These are phyloP conservation scores for Fusarium veterinarium DNA, from an alignment of 2,329 filamentous ascomycete species.

Conservation along the genomic window DNA sequence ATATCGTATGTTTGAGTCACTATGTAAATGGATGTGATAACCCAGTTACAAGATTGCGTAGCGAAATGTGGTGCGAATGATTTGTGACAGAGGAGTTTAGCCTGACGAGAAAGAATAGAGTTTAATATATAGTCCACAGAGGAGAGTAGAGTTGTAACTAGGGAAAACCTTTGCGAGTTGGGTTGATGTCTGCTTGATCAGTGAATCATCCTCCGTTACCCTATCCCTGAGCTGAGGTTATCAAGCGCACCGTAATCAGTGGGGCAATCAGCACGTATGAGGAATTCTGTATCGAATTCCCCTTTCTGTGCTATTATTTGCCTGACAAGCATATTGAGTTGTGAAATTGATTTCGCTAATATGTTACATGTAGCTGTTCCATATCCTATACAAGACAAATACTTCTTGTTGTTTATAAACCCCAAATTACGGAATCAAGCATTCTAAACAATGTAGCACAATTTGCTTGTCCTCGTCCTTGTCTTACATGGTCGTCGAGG, in stretches of 20 bases:
- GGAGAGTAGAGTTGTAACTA: background rate
- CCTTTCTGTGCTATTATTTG: background rate
- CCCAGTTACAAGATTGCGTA: background rate
- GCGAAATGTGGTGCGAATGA: background rate
- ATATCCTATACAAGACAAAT: background rate
- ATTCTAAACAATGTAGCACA: background rate
- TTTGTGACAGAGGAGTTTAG: background rate
- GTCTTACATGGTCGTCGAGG: background rate
- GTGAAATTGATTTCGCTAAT: background rate
- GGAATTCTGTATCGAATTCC: background rate
- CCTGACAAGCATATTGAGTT: background rate
- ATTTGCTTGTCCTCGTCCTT: background rate
- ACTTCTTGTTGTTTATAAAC: background rate
- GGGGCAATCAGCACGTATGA: slow-evolving; percentile 18
- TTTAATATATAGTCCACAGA: background rate
- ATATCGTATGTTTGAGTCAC: background rate
- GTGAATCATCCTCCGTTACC: slow-evolving; percentile 27
- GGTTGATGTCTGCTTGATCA: background rate
- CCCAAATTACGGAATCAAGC: background rate
- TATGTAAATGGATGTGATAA: background rate
- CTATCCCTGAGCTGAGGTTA: slow-evolving; percentile 7
- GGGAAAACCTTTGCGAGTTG: background rate
- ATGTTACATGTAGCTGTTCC: background rate
- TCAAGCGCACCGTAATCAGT: slow-evolving; percentile 8
- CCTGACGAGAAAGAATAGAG: background rate